A percentile compares a stretch with the other conserved stretches of the same genome.
Conservation (phyloP, 345 rosid species). For the Syzygium aqueum region DNA sequence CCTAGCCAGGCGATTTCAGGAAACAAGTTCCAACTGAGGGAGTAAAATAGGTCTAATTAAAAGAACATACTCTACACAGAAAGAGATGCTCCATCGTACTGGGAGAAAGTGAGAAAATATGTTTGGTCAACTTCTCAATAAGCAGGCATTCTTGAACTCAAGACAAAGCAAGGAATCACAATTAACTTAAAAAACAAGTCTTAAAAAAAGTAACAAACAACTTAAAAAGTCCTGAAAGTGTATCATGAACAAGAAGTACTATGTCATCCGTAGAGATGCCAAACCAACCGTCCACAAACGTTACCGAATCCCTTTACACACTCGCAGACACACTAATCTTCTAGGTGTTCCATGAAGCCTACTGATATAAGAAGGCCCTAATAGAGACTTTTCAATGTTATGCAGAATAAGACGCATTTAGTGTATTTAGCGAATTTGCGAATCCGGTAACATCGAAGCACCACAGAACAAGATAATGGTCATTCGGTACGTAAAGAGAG, state of each 20-base stretch:
- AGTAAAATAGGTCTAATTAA: not conserved
- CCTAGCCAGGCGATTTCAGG: not conserved
- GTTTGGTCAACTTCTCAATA: not conserved
- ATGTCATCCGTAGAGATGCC: not conserved
- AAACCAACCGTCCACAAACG: not conserved
- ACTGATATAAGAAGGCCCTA: not conserved
- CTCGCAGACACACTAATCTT: not conserved
- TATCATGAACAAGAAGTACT: not conserved
- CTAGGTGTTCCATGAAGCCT: not conserved
- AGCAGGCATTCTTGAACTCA: not conserved
- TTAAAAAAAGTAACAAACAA: not conserved
- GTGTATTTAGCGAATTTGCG: not conserved
- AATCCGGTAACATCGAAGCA: not conserved
- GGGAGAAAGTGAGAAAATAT: not conserved
- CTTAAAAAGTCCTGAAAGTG: not conserved
- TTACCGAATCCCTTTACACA: not conserved
- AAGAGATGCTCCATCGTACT: not conserved
- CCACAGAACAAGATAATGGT: not conserved
- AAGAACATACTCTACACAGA: not conserved
- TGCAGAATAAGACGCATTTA: not conserved
- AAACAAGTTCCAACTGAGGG: not conserved
- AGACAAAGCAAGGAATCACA: not conserved
- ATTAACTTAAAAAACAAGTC: not conserved
- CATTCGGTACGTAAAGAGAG: not conserved
- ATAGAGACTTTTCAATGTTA: not conserved